phyloP scores from a whole-genome alignment of 805 yeast species.

The Ogataea ganodermae region DNA sequence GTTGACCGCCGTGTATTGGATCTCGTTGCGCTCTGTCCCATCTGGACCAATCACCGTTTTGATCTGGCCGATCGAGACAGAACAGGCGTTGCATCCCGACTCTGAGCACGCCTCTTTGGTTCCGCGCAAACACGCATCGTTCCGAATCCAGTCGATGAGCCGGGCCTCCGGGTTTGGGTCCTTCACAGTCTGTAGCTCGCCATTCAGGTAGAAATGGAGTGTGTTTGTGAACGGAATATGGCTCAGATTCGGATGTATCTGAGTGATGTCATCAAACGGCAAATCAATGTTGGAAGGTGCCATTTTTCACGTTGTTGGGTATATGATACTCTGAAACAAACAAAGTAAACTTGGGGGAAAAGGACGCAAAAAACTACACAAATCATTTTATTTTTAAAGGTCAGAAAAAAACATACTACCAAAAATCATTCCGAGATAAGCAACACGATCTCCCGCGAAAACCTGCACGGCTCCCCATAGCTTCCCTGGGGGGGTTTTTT shows the following conservation, averaged over 20 bases:
- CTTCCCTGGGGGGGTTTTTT: no score
- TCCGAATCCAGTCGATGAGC: constrained; percentile 44
- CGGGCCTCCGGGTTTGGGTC: constrained; percentile 47
- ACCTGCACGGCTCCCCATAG: not conserved
- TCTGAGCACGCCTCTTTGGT: constrained; percentile 52
- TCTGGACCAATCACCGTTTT: constrained; percentile 20
- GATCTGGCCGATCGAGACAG: constrained; percentile 43
- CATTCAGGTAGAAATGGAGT: constrained; percentile 42
- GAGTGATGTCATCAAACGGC: constrained; percentile 22
- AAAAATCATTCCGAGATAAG: no score
- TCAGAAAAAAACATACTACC: not conserved
- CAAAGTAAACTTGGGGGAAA: no score
- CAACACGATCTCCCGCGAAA: not conserved
- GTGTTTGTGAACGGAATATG: constrained; percentile 31
- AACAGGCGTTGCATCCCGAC: constrained; percentile 55
- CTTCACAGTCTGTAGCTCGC: constrained; percentile 36
- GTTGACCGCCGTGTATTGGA: constrained; percentile 42
- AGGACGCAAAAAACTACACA: not conserved
- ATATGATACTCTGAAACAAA: no score
- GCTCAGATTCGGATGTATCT: constrained; percentile 24
- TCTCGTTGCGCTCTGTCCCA: constrained; percentile 24
- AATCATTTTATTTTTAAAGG: not conserved
- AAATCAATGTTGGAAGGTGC: constrained; percentile 28
- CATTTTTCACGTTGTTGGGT: constrained; percentile 15
- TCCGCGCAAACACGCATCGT: constrained; percentile 40